These are phyloP conservation scores for Grigorovia jiainica DNA, from an alignment of 805 yeast species.

Conservation along the genomic window DNA sequence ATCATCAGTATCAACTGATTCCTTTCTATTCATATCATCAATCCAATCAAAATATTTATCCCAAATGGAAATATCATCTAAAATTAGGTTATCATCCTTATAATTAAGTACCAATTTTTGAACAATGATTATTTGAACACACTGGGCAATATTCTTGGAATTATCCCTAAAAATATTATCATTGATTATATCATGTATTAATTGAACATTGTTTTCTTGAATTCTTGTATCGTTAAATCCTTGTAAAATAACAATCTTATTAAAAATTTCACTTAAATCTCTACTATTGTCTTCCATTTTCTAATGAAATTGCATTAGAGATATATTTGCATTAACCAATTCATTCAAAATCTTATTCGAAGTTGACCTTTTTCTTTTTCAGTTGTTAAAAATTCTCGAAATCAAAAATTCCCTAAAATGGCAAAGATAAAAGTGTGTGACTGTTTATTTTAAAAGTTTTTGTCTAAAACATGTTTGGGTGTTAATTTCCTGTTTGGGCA, in stretches of 20 bases:
- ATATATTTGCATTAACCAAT: too few species aligned
- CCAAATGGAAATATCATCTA: slow-evolving; percentile 1
- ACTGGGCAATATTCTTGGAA: neutral
- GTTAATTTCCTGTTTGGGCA: too few species aligned
- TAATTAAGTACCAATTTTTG: neutral
- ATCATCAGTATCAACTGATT: too few species aligned
- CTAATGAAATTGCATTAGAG: neutral
- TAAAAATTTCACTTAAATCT: neutral
- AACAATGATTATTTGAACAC: neutral
- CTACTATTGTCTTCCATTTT: neutral
- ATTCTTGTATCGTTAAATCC: neutral
- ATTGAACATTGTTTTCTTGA: neutral
- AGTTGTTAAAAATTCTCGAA: too few species aligned
- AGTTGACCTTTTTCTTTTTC: too few species aligned
- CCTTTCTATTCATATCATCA: slow-evolving; percentile 5
- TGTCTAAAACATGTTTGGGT: too few species aligned
- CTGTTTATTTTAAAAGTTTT: too few species aligned
- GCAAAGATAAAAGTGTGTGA: too few species aligned
- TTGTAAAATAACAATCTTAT: neutral
- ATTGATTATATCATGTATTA: neutral
- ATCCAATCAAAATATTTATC: slow-evolving; percentile 14
- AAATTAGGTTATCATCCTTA: slow-evolving; percentile 13
- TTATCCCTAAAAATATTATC: neutral
- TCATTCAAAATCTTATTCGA: too few species aligned
- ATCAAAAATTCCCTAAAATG: too few species aligned